Evolutionary conservation across 345 rosid species (phyloP), one percentile per base, ranked within the genome.

Genomic region (Limnanthes douglasii): DNA sequence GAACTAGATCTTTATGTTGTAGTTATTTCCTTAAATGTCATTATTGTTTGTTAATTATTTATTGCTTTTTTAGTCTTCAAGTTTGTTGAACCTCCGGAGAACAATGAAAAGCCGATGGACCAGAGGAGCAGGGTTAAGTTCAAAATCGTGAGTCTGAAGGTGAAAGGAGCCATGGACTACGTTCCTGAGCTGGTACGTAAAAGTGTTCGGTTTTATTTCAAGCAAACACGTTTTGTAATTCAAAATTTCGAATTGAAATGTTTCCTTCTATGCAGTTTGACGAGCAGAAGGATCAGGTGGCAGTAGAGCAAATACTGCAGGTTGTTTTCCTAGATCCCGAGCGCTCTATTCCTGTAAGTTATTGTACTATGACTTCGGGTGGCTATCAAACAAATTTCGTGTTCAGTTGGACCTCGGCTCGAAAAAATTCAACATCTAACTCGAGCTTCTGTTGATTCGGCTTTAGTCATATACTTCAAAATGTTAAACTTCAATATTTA

Each of bases 251-350:
- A n/a, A n/a, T n/a, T n/a, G n/a, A n/a, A n/a, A n/a, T n/a, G n/a
- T n/a, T n/a, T n/a, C n/a, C n/a, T n/a, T n/a, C n/a, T n/a, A n/a
- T 44, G 38, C 78, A 92, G 99, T 92, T 92, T 66, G 95, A 92
- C 21, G 99, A 92, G 55, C 94, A 67, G 56, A 92, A 71, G 56
- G 99, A 92, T 37, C 80, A 78, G 53, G 77, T 68, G 10, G 70
- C 75, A 4, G 61, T 63, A 28, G 96, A 92, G 59, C 81, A 78
- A 54, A 75, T 92, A 48, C 38, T 85, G 62, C 86, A 69, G 23
- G 99, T 85, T 18, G 59, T 81, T 43, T 92, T 85, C 45, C 58
- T 92, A 9, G 85, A 92, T 60, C 93, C 96, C 0, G 79, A 59
- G 18, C 75, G 81, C 8, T 53, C 94, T 28, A 59, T 56, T 51